These are phyloP conservation scores for Pleomassaria siparia DNA, from an alignment of 2,329 filamentous ascomycete species.

Conservation along the genomic window DNA sequence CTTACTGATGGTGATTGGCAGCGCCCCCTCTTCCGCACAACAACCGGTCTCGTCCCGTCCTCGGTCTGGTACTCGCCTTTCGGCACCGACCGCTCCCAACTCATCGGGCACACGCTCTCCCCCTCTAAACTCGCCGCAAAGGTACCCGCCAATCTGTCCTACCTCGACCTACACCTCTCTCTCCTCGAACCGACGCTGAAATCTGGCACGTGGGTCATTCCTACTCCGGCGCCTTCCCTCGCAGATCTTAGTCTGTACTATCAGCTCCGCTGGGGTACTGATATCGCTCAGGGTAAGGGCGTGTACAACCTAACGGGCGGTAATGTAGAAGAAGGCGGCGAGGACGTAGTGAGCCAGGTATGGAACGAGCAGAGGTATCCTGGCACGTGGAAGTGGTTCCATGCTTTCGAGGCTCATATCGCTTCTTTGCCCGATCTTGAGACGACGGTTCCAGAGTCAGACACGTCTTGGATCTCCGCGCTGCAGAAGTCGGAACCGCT, in stretches of 20 bases:
- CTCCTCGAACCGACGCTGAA: constrained; percentile 41
- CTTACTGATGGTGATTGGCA: constrained; percentile 2
- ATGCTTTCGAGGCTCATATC: constrained; percentile 35
- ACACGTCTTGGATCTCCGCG: constrained; percentile 8
- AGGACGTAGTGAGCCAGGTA: constrained; percentile 25
- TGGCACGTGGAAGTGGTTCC: constrained; percentile 39
- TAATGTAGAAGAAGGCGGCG: constrained; percentile 25
- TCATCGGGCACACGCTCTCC: constrained; percentile 45
- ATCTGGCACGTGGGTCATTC: constrained; percentile 36
- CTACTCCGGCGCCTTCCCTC: constrained; percentile 35
- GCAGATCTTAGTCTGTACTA: constrained; percentile 45
- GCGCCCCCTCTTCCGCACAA: constrained; percentile 43
- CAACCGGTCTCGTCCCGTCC: constrained; percentile 45
- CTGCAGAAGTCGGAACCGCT: constrained; percentile 4
- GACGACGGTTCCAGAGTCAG: constrained; percentile 12
- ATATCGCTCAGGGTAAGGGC: constrained; percentile 40
- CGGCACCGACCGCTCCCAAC: constrained; percentile 40
- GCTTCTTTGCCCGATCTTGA: constrained; percentile 30
- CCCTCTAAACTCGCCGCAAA: constrained; percentile 44
- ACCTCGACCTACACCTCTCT: constrained; percentile 41
- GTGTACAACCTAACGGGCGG: constrained; percentile 42
- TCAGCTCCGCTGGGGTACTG: constrained; percentile 43
- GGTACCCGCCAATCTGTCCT: constrained; percentile 39
- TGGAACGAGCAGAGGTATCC: constrained; percentile 44
- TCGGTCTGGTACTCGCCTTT: constrained; percentile 44